A percentile compares a stretch with the other conserved stretches of the same genome.
Evolutionary conservation across 2,329 filamentous ascomycete species (phyloP).

Genomic region (Pyrenophora teres): DNA sequence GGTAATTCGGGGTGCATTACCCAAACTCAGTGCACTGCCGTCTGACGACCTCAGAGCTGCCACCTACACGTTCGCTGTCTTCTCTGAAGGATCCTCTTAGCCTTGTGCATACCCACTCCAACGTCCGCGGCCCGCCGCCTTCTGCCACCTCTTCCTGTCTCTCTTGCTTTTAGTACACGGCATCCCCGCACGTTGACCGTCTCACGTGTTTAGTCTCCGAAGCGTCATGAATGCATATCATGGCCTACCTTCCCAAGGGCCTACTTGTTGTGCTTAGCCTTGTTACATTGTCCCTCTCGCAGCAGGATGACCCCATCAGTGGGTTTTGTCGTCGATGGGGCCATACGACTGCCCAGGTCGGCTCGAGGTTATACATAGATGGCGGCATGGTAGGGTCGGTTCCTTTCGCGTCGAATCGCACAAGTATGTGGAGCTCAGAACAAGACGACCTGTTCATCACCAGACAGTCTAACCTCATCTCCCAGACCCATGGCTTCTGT

Average conservation of each 20-base stretch:
- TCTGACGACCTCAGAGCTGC: conserved; percentile 20
- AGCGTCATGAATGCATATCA: conserved; percentile 37
- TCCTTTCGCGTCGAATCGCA: conserved; percentile 51
- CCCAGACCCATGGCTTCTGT: conserved; percentile 60
- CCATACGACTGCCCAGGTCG: conserved; percentile 65
- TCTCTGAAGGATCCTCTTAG: conserved; percentile 27
- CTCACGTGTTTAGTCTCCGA: conserved; percentile 19
- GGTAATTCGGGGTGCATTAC: conserved; percentile 20
- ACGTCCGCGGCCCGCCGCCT: conserved; percentile 18
- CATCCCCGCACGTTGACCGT: conserved; percentile 16
- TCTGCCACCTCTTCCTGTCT: conserved; percentile 15
- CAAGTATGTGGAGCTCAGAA: conserved; percentile 54
- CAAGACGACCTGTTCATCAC: neutral
- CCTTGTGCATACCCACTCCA: conserved; percentile 32
- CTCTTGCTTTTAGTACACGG: conserved; percentile 13
- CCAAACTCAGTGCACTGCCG: conserved; percentile 28
- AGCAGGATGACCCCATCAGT: conserved; percentile 58
- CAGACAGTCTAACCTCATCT: conserved; percentile 14
- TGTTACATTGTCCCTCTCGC: conserved; percentile 28
- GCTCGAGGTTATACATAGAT: conserved; percentile 65
- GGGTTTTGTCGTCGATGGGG: conserved; percentile 57
- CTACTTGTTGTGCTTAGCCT: conserved; percentile 36
- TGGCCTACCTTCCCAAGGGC: conserved; percentile 37
- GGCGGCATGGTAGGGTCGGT: conserved; percentile 44
- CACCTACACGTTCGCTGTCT: conserved; percentile 24